A percentile compares a stretch with the other conserved stretches of the same genome.
Conservation (phyloP, 148 eudicot species). For the Rhododendron vialii region DNA sequence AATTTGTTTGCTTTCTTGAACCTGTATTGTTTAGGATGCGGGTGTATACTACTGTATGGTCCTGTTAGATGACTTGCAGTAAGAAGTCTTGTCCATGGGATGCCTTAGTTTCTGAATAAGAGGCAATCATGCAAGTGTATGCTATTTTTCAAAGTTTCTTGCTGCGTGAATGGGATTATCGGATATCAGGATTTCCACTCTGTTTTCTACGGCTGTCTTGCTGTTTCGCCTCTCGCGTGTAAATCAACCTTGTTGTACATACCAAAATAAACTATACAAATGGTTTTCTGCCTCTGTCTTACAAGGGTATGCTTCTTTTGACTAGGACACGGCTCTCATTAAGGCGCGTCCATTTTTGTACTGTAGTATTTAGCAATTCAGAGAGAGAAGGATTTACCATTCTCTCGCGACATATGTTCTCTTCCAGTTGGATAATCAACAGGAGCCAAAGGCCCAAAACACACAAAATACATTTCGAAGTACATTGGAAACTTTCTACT, state of each 20-base stretch:
- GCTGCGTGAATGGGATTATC: background rate
- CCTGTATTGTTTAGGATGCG: background rate
- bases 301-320: background rate
- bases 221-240: background rate
- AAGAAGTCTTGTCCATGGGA: background rate
- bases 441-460: background rate
- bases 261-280: background rate
- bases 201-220: background rate
- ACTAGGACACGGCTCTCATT: background rate
- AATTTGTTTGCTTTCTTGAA: background rate
- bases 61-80: background rate
- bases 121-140: background rate
- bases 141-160: background rate
- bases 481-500: background rate
- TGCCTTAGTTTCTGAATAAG: background rate
- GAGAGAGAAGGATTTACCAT: background rate
- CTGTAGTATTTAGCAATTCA: background rate
- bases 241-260: background rate
- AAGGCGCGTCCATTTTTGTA: background rate
- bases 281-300: background rate
- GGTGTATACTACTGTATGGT: background rate
- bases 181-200: background rate
- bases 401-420: background rate
- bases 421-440: background rate
- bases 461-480: background rate